A percentile compares a stretch with the other conserved stretches of the same genome.
Evolutionary conservation across 345 rosid species (phyloP).

Genomic region (Adansonia digitata): DNA sequence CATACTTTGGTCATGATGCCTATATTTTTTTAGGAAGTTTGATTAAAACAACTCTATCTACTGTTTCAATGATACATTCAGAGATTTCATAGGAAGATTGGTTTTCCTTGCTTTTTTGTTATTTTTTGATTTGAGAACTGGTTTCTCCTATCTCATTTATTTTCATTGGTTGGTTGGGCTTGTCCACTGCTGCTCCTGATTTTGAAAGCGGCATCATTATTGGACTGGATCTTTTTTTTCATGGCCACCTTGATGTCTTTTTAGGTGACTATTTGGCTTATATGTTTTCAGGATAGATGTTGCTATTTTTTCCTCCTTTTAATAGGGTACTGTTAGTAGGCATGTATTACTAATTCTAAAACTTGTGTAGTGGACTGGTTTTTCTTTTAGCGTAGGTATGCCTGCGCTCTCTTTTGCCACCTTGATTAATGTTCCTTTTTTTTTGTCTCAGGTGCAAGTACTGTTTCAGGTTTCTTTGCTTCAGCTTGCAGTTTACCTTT

Average conservation of each 20-base stretch:
- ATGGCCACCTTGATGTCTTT: no score
- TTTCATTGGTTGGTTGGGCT: no score
- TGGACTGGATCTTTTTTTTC: background rate
- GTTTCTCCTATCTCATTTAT: no score
- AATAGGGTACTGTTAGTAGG: background rate
- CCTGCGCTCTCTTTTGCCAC: background rate
- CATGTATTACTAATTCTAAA: background rate
- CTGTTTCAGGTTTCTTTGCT: background rate
- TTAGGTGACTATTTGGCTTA: no score
- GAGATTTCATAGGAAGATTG: no score
- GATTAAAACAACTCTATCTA: no score
- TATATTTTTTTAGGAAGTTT: no score
- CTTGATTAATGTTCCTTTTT: background rate
- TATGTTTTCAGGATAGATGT: background rate
- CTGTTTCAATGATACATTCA: no score
- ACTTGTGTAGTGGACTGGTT: background rate
- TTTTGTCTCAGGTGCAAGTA: background rate
- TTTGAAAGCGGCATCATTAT: background rate
- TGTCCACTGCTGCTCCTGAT: background rate
- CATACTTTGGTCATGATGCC: no score
- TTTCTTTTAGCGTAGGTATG: background rate
- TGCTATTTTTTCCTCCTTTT: background rate
- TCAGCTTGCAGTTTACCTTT: conserved; percentile 3
- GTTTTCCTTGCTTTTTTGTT: no score
- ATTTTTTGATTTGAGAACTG: no score